Base-by-base conservation (phyloP, 176 grass and related monocot genomes). In the Cenchrus fungigraminus region DNA sequence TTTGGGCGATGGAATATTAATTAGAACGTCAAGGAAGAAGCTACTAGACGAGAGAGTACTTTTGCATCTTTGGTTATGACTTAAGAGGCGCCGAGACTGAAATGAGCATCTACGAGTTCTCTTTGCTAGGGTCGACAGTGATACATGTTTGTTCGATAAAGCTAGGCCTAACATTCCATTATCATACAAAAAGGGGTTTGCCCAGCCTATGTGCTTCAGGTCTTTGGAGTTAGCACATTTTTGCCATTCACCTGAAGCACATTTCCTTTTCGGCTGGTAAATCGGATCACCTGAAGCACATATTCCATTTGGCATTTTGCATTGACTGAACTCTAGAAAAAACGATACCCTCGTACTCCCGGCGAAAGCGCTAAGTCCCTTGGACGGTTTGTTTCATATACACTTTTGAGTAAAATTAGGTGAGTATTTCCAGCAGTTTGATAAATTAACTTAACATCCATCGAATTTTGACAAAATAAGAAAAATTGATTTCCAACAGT, bases 81-180 rank as follows among this genome's bases (percentile, higher is more conserved):
- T 32, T 32, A 32, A 32, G 31, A 28, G 43, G 52, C 13, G 14
- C 25, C n/a, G 19, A 43, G 19, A 44, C 60, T 78, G 65, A 65
- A 80, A 7, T 50, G 47, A 65, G 66, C 81, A 88, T 79, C 73
- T 81, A 37, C 65, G 56, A 49, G 56, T 79, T 25, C 16, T 79
- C 3, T 43, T 59, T 55, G 50, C 28, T 16, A 52, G 71, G 28
- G 20, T 40, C 12, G 49, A 22, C 16, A 53, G 47, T 55, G 68
- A 47, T 47, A 55, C 3, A 34, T 58, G 47, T 57, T 86, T 80
- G 14, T 17, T 47, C 17, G 9, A 76, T 16, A 77, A 22, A 49
- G 16, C 55, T 79, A 68, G n/a, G 4, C 31, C 17, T 57, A 55
- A 6, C 20, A 79, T 14, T 43, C 5, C 46, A 13, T 51, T 66